phyloP scores from a whole-genome alignment of 257 asterid species.

The Dorcoceras hygrometricum region DNA sequence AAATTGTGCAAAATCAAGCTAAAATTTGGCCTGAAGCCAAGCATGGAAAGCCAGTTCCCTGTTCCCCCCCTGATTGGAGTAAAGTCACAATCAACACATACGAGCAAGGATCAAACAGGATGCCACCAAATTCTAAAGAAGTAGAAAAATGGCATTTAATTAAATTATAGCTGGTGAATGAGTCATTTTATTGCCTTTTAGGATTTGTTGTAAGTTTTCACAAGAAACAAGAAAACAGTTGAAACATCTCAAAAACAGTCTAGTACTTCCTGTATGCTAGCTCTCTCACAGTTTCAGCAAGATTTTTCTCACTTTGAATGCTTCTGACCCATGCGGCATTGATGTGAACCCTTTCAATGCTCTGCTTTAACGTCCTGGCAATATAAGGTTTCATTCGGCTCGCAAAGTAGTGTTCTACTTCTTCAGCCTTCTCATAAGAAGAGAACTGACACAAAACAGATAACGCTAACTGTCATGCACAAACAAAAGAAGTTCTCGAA shows the following conservation, averaged over 20 bases:
- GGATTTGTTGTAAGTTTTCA: not conserved
- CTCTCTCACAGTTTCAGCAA: slow-evolving; percentile 57
- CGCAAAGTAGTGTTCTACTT: slow-evolving; percentile 66
- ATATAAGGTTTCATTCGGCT: slow-evolving; percentile 77
- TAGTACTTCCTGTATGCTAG: slow-evolving; percentile 63
- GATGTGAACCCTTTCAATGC: slow-evolving; percentile 72
- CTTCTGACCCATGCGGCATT: slow-evolving; percentile 74
- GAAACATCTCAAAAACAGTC: slow-evolving; percentile 12
- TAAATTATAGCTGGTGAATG: not conserved
- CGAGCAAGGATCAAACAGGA: not conserved
- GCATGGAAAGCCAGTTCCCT: too few relatives aligned
- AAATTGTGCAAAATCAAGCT: too few relatives aligned
- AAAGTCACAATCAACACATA: not conserved
- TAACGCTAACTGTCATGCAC: not conserved
- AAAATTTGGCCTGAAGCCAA: too few relatives aligned
- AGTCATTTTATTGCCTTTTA: not conserved
- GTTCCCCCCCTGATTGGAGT: too few relatives aligned
- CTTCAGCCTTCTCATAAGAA: slow-evolving; percentile 65
- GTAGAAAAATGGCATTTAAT: not conserved
- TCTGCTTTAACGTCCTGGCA: slow-evolving; percentile 88
- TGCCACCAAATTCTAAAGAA: not conserved
- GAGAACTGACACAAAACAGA: slow-evolving; percentile 48
- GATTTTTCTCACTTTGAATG: slow-evolving; percentile 66
- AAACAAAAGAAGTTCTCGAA: not conserved
- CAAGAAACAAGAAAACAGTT: not conserved